Evolutionary conservation across 805 yeast genomes (phyloP).

Genomic region (Saccharomyces jurei): DNA sequence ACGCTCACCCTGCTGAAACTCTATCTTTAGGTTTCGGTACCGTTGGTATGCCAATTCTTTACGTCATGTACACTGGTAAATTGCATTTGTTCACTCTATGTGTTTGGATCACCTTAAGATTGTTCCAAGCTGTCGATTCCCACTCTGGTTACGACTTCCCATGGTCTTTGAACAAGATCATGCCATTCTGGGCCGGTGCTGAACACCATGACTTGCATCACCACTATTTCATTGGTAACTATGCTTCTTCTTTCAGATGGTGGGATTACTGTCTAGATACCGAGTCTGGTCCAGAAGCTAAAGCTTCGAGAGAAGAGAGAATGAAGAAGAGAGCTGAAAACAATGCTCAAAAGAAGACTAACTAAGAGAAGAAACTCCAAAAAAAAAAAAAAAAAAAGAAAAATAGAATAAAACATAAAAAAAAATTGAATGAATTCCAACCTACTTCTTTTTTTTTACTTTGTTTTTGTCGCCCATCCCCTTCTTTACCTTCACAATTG

Average conservation of each 20-base stretch:
- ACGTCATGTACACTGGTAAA: slow-evolving; percentile 66
- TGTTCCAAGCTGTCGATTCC: slow-evolving; percentile 94
- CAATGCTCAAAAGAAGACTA: slow-evolving; percentile 28
- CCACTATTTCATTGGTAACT: slow-evolving; percentile 90
- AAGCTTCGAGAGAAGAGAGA: slow-evolving; percentile 60
- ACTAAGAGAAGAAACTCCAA: not conserved
- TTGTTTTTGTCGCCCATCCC: not conserved
- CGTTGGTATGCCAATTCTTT: slow-evolving; percentile 85
- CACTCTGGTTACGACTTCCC: slow-evolving; percentile 99
- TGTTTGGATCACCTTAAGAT: slow-evolving; percentile 77
- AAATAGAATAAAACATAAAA: not conserved
- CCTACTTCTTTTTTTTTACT: not conserved
- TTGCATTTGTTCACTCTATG: slow-evolving; percentile 87
- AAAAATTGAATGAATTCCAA: not conserved
- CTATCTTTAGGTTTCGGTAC: slow-evolving; percentile 89
- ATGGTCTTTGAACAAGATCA: slow-evolving; percentile 83
- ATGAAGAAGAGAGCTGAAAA: slow-evolving; percentile 50
- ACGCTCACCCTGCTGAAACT: slow-evolving; percentile 94
- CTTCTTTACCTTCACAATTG: not conserved
- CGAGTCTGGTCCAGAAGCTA: slow-evolving; percentile 82
- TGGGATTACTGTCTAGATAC: slow-evolving; percentile 86
- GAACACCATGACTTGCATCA: slow-evolving; percentile 98
- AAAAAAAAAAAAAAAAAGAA: not conserved
- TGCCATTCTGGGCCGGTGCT: slow-evolving; percentile 98
- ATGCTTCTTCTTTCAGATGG: slow-evolving; percentile 92